phyloP scores from a whole-genome alignment of 495 filamentous ascomycete genomes.

The Talaromyces nanjingensis region DNA sequence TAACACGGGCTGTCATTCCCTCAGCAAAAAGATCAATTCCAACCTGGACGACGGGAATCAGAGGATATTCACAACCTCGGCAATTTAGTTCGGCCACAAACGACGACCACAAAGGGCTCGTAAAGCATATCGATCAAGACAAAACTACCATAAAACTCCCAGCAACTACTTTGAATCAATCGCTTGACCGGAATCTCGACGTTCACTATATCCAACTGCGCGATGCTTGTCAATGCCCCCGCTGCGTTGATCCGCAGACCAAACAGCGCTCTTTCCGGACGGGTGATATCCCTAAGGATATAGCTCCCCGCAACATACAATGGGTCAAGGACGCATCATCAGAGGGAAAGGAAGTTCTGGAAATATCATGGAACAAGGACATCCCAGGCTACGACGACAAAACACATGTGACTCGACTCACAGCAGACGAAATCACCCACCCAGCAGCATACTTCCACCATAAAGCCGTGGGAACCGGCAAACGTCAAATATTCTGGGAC shows the following conservation, averaged over 20 bases:
- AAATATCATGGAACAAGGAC: slow-evolving; percentile 57
- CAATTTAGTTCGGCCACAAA: background rate
- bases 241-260: slow-evolving; percentile 69
- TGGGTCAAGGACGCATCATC: slow-evolving; percentile 16
- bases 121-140: background rate
- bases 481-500: slow-evolving; percentile 28
- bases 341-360: slow-evolving; percentile 29
- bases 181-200: slow-evolving; percentile 10
- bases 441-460: slow-evolving; percentile 4
- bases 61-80: slow-evolving; percentile 3
- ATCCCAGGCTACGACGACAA: slow-evolving; percentile 34
- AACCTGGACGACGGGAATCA: background rate
- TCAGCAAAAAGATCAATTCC: background rate
- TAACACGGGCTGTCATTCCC: background rate
- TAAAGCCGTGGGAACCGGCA: background rate
- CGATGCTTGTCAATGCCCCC: slow-evolving; percentile 65
- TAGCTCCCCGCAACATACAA: slow-evolving; percentile 29
- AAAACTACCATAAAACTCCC: background rate
- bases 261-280: slow-evolving; percentile 78
- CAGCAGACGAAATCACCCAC: slow-evolving; percentile 1
- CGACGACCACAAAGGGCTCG: background rate
- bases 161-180: background rate
- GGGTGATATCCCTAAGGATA: slow-evolving; percentile 55
- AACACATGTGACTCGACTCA: slow-evolving; percentile 37
- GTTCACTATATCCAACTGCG: slow-evolving; percentile 52